Percentiles rank a stretch among this genome's conserved stretches.
Conservation (phyloP, 2,329 filamentous ascomycete genomes). For the Pseudonectria foliicola region DNA sequence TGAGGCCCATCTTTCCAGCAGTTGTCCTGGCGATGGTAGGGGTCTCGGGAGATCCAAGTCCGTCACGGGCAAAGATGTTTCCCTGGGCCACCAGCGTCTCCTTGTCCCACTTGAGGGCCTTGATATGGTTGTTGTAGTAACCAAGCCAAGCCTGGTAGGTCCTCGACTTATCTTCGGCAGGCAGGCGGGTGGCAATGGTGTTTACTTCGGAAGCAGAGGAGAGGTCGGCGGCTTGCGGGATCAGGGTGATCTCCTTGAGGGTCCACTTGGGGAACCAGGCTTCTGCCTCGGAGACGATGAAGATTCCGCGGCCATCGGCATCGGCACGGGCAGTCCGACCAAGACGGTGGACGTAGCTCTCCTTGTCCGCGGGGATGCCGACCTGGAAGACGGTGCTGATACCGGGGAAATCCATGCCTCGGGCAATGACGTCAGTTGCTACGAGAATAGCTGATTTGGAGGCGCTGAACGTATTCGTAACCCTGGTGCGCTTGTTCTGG, state of each 20-base stretch:
- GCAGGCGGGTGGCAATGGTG: constrained; percentile 34
- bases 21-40: constrained; percentile 40
- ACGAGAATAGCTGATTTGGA: constrained; percentile 49
- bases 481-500: constrained; percentile 42
- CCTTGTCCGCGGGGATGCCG: constrained; percentile 50
- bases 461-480: constrained; percentile 57
- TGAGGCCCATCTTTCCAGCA: constrained; percentile 51
- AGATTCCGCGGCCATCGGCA: constrained; percentile 55
- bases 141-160: constrained; percentile 53
- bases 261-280: constrained; percentile 41
- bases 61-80: constrained; percentile 42
- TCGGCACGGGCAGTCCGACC: constrained; percentile 61
- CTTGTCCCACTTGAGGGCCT: constrained; percentile 35
- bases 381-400: constrained; percentile 61
- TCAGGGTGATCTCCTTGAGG: constrained; percentile 47
- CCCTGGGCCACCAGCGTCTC: constrained; percentile 41
- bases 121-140: constrained; percentile 46
- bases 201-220: constrained; percentile 31
- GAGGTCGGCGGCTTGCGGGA: constrained; percentile 39
- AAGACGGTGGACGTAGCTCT: constrained; percentile 61
- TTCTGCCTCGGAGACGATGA: constrained; percentile 49
- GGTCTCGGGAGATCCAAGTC: constrained; percentile 39
- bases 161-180: constrained; percentile 37
- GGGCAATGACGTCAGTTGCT: constrained; percentile 64
- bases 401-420: constrained; percentile 67